These are phyloP conservation scores for Flaveria bidentis DNA, from an alignment of 129 eudicot species.

Conservation along the genomic window DNA sequence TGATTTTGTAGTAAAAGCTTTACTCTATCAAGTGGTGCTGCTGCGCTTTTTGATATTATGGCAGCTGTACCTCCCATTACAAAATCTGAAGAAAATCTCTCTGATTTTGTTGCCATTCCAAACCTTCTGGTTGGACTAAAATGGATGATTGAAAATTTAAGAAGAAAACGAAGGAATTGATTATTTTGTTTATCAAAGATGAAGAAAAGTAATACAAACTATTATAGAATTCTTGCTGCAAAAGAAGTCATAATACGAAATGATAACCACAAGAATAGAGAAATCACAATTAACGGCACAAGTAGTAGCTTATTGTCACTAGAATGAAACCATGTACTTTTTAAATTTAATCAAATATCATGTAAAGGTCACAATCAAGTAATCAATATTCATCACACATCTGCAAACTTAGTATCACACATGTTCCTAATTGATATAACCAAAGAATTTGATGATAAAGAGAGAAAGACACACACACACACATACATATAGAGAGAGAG, in stretches of 20 bases:
- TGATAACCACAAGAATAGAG: neutral
- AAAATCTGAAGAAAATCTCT: constrained; percentile 75
- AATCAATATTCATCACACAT: neutral
- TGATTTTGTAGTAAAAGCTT: constrained; percentile 93
- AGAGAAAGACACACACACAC: neutral
- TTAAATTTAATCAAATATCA: neutral
- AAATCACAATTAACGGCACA: neutral
- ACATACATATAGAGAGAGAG: neutral
- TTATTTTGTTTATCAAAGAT: constrained; percentile 5
- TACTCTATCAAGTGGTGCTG: constrained; percentile 96
- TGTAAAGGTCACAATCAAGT: neutral
- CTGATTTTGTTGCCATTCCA: constrained; percentile 57
- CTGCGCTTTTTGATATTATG: constrained; percentile 72
- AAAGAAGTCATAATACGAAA: constrained; percentile 1
- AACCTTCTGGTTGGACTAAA: constrained; percentile 13
- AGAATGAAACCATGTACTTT: neutral
- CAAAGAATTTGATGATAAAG: neutral
- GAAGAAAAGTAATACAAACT: neutral
- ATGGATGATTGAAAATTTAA: neutral
- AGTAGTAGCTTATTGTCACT: neutral
- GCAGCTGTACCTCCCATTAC: constrained; percentile 93
- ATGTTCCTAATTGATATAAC: neutral
- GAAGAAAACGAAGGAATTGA: neutral
- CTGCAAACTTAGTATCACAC: neutral
- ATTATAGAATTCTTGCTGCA: neutral